Conservation (phyloP, 1,284 basidiomycete species). For the Ceratobasidium sp. region DNA sequence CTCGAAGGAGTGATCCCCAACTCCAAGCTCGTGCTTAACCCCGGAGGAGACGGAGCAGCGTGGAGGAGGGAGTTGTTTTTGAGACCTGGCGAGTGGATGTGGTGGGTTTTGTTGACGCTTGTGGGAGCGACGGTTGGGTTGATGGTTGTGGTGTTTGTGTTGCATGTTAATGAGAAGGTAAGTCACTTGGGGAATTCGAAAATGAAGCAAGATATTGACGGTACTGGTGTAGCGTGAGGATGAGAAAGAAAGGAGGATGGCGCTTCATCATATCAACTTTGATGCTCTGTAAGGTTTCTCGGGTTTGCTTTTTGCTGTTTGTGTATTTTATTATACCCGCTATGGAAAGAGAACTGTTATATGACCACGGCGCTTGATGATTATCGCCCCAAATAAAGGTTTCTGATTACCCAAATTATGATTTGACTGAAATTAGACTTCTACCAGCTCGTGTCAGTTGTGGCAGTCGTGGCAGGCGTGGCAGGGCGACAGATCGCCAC, state of each 20-base stretch:
- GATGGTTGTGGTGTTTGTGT: constrained; percentile 84
- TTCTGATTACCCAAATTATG: no score
- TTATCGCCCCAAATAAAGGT: no score
- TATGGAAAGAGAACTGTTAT: background rate
- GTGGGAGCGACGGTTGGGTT: constrained; percentile 81
- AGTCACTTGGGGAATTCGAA: constrained; percentile 54
- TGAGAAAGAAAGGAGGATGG: constrained; percentile 87
- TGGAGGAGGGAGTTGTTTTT: constrained; percentile 95
- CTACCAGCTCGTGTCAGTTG: no score
- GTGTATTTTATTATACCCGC: constrained; percentile 11
- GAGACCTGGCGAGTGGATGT: constrained; percentile 96
- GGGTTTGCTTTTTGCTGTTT: background rate
- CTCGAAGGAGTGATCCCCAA: constrained; percentile 98
- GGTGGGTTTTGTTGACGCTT: constrained; percentile 93
- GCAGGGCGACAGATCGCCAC: background rate
- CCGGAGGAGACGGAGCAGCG: constrained; percentile 64
- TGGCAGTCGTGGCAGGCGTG: background rate
- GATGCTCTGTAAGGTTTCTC: constrained; percentile 78
- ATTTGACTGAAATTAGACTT: background rate
- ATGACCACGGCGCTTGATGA: no score
- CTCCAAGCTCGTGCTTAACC: constrained; percentile 94
- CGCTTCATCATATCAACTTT: constrained; percentile 96
- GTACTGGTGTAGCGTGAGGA: no score
- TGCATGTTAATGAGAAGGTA: constrained; percentile 94
- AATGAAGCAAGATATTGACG: no score